Evolutionary conservation across 129 eudicot genomes (phyloP).

Genomic region (Helianthus annuus): HanXRQr2.0-SUNRISE NC_035438.2:75695257-75695756

Average conservation of each 20-base stretch:
- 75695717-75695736: conserved; percentile 73
- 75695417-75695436: conserved; percentile 72
- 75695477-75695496: conserved; percentile 86
- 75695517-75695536: conserved; percentile 72
- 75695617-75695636: conserved; percentile 76
- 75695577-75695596: conserved; percentile 76
- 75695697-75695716: conserved; percentile 75
- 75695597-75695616: conserved; percentile 53
- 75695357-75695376: conserved; percentile 76
- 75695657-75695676: conserved; percentile 73
- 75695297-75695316: conserved; percentile 58
- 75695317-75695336: conserved; percentile 52
- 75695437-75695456: conserved; percentile 72
- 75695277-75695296: conserved; percentile 67
- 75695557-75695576: conserved; percentile 71
- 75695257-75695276: conserved; percentile 60
- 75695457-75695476: conserved; percentile 77
- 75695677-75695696: conserved; percentile 75
- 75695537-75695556: conserved; percentile 53
- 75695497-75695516: conserved; percentile 85
- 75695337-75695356: conserved; percentile 63
- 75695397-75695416: conserved; percentile 81
- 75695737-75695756: conserved; percentile 67
- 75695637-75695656: conserved; percentile 79
- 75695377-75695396: conserved; percentile 81